Percentiles rank a stretch among this genome's conserved stretches.
Evolutionary conservation across 306 rosid genomes (phyloP).

Genomic region (Cucurbita argyrosperma): DNA sequence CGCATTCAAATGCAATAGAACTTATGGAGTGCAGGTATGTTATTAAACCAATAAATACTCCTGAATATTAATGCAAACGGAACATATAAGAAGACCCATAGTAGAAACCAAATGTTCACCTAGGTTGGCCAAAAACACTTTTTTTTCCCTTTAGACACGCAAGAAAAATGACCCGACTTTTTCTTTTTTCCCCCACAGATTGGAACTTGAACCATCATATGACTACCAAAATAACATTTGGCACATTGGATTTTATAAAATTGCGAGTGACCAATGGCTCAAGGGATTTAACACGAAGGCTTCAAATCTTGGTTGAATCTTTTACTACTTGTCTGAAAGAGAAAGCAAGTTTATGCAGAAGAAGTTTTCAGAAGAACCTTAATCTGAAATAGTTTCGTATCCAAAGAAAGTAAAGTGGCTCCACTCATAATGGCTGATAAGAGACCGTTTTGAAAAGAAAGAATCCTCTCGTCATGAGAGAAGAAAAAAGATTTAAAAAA

Average conservation of each 20-base stretch:
- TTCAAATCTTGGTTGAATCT: not conserved
- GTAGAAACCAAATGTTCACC: not conserved
- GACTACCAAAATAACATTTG: not conserved
- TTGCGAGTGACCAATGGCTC: not conserved
- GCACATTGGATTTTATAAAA: not conserved
- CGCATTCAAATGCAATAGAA: not conserved
- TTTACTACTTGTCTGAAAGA: not conserved
- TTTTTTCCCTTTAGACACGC: not conserved
- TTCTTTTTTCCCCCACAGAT: not conserved
- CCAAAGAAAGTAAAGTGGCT: not conserved
- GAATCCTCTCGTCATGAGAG: not conserved
- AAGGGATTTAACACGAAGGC: not conserved
- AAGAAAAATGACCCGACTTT: not conserved
- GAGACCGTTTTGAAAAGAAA: not conserved
- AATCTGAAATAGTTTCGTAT: not conserved
- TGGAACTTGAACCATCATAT: not conserved
- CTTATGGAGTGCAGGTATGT: not conserved
- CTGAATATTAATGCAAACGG: not conserved
- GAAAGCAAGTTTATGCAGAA: not conserved
- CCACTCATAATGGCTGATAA: not conserved
- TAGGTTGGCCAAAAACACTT: not conserved
- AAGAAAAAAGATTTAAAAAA: not conserved
- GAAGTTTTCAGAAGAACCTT: not conserved
- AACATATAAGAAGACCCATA: not conserved
- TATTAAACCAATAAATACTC: not conserved